phyloP scores from a whole-genome alignment of 208 protist species.

The Trypanosoma conorhini region DNA sequence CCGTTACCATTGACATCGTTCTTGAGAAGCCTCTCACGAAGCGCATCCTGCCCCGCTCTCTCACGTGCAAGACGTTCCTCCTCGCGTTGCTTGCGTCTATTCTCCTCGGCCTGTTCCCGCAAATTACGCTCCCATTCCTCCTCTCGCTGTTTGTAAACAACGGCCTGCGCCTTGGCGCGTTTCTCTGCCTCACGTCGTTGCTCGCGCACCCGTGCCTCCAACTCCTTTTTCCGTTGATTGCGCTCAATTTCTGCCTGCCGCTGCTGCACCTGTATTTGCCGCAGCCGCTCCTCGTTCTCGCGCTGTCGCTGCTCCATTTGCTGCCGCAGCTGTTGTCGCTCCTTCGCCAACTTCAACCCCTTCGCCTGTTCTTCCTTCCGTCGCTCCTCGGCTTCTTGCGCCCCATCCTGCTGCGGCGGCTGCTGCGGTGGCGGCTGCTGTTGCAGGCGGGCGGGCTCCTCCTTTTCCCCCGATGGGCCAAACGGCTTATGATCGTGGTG shows the following conservation, averaged over 20 bases:
- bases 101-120: conserved; percentile 44
- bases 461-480: conserved; percentile 46
- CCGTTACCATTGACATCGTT: conserved; percentile 23
- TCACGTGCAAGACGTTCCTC: conserved; percentile 32
- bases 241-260: conserved; percentile 45
- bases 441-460: too few species aligned
- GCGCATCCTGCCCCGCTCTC: conserved; percentile 19
- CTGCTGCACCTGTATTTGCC: conserved; percentile 37
- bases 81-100: conserved; percentile 26
- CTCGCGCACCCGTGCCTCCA: conserved; percentile 69
- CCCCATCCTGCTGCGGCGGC: conserved; percentile 34
- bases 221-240: conserved; percentile 50
- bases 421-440: too few species aligned
- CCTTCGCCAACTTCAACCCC: conserved; percentile 38
- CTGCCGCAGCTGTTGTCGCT: conserved; percentile 47
- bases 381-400: conserved; percentile 50
- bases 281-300: conserved; percentile 31
- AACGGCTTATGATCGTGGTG: conserved; percentile 45
- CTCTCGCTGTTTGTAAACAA: conserved; percentile 52
- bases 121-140: conserved; percentile 81
- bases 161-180: conserved; percentile 43
- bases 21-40: conserved; percentile 17
- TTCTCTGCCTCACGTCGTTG: conserved; percentile 57
- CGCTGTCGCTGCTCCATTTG: conserved; percentile 40
- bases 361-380: conserved; percentile 50